Conservation (phyloP, 257 asterid species). For the Capsicum rhomboideum region DNA sequence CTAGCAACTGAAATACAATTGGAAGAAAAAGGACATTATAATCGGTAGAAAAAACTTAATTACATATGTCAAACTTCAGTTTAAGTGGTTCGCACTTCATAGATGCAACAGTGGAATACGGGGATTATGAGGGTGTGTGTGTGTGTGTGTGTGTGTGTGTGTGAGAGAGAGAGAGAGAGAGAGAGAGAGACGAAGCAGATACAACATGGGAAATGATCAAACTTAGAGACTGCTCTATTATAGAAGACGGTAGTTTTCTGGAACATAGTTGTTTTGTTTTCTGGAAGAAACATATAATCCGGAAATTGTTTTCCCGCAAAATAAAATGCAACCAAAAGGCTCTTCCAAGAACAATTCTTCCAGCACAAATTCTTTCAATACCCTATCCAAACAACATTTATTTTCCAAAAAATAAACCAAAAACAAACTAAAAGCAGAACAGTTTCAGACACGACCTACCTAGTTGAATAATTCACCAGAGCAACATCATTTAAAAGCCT, state of each 20-base stretch:
- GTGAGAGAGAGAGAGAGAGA: not conserved
- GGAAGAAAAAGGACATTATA: not conserved
- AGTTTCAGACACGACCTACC: not conserved
- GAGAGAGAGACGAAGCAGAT: no score
- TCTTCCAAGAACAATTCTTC: not conserved
- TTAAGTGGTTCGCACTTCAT: not conserved
- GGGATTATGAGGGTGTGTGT: not conserved
- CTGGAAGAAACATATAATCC: not conserved
- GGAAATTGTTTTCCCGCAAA: not conserved
- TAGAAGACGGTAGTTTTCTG: not conserved
- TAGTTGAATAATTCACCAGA: not conserved
- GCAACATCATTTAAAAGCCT: not conserved
- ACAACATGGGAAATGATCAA: not conserved
- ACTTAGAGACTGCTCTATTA: not conserved
- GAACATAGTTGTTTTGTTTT: not conserved
- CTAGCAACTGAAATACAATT: conserved; percentile 48
- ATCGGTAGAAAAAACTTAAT: not conserved
- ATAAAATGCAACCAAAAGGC: not conserved
- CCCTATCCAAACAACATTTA: not conserved
- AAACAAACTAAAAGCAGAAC: not conserved
- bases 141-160: not conserved
- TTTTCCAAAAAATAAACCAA: not conserved
- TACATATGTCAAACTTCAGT: not conserved
- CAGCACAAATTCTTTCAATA: not conserved
- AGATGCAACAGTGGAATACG: not conserved